phyloP scores from a whole-genome alignment of 768 basidiomycete genomes.

The Kwoniella mangroviensis region DNA sequence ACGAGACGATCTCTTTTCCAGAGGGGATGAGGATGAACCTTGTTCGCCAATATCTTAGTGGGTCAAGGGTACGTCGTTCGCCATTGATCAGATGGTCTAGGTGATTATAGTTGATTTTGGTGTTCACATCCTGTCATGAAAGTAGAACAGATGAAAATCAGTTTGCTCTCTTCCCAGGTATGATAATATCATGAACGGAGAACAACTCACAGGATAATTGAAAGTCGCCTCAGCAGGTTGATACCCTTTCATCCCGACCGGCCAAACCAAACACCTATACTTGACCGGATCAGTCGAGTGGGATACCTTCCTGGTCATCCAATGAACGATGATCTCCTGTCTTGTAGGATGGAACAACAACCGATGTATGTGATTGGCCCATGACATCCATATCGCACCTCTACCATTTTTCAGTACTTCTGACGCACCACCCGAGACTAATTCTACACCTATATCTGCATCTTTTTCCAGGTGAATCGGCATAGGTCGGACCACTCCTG shows the following conservation, averaged over 20 bases:
- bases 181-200: no score
- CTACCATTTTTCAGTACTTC: slow-evolving; percentile 56
- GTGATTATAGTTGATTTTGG: slow-evolving; percentile 55
- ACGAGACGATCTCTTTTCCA: slow-evolving; percentile 65
- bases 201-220: slow-evolving; percentile 66
- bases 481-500: slow-evolving; percentile 24
- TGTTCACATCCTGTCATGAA: slow-evolving; percentile 50
- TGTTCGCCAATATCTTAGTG: slow-evolving; percentile 89
- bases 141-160: no score
- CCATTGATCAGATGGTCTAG: slow-evolving; percentile 57
- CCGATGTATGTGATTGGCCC: slow-evolving; percentile 93
- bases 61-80: slow-evolving; percentile 65
- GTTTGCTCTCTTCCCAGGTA: no score
- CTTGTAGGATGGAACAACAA: slow-evolving; percentile 77
- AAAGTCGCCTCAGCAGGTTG: slow-evolving; percentile 77
- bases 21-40: slow-evolving; percentile 91
- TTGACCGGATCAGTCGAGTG: slow-evolving; percentile 65
- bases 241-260: slow-evolving; percentile 84
- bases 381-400: slow-evolving; percentile 85
- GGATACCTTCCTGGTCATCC: slow-evolving; percentile 72
- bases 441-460: slow-evolving; percentile 25
- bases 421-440: slow-evolving; percentile 54
- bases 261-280: slow-evolving; percentile 93
- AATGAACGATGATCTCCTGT: slow-evolving; percentile 84
- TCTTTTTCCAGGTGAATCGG: slow-evolving; percentile 29